Conservation (phyloP, 106 monocot species). For the Ottelia alismoides region DNA sequence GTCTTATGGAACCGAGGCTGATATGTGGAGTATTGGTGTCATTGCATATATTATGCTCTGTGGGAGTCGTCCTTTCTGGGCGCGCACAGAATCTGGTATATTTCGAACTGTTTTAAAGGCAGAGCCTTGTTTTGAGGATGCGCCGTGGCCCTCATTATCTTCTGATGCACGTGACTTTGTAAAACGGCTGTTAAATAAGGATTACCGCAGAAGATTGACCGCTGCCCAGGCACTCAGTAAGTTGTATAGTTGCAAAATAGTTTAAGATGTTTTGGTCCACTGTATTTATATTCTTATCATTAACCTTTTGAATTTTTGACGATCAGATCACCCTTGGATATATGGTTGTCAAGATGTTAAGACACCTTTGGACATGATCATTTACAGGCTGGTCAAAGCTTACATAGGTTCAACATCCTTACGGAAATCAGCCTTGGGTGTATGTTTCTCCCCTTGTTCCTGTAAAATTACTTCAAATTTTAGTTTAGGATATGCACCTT, state of each 20-base stretch:
- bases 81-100: slow-evolving; percentile 76
- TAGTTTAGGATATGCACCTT: too few species aligned
- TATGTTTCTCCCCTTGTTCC: slow-evolving; percentile 9
- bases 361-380: slow-evolving; percentile 50
- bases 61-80: slow-evolving; percentile 87
- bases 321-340: slow-evolving; percentile 88
- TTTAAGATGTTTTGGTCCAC: not conserved
- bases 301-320: not conserved
- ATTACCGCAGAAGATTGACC: slow-evolving; percentile 25
- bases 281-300: too few species aligned
- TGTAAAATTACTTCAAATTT: too few species aligned
- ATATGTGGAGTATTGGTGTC: slow-evolving; percentile 92
- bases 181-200: slow-evolving; percentile 57
- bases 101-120: slow-evolving; percentile 68
- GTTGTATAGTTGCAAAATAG: not conserved
- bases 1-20: slow-evolving; percentile 83
- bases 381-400: slow-evolving; percentile 52
- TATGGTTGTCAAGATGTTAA: slow-evolving; percentile 35
- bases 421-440: slow-evolving; percentile 69
- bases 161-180: slow-evolving; percentile 63
- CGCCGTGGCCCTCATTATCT: slow-evolving; percentile 75
- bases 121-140: slow-evolving; percentile 65
- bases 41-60: slow-evolving; percentile 79
- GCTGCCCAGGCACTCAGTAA: slow-evolving; percentile 18
- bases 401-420: slow-evolving; percentile 64